A percentile compares a stretch with the other conserved stretches of the same genome.
These are phyloP conservation scores for Cytospora piceicola DNA, from an alignment of 2,329 filamentous ascomycete genomes.

Conservation along the genomic window DNA sequence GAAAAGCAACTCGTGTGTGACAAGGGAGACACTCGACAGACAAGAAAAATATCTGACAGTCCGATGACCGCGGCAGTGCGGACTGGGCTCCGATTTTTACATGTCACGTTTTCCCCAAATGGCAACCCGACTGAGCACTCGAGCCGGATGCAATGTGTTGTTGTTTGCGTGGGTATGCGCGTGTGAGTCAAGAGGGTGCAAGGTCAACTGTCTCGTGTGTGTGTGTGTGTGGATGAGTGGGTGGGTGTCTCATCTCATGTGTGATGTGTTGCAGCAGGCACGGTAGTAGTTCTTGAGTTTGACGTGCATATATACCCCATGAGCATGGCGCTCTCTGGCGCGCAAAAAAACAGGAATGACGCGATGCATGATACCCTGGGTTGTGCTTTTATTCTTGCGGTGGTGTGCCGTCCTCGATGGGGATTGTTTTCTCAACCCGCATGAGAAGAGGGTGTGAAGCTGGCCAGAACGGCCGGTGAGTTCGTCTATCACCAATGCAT, in stretches of 20 bases:
- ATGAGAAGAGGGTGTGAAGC: conserved; percentile 14
- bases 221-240: too few relatives aligned
- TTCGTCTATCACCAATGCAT: conserved; percentile 30
- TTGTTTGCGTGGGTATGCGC: neutral
- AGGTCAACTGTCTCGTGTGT: neutral
- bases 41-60: neutral
- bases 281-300: neutral
- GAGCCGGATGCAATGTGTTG: neutral
- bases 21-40: neutral
- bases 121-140: neutral
- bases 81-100: neutral
- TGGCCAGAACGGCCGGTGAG: conserved; percentile 22
- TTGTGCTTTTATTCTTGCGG: neutral
- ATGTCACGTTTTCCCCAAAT: neutral
- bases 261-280: neutral
- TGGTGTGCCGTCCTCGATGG: neutral
- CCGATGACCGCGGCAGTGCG: neutral
- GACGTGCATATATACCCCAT: conserved; percentile 10
- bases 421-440: neutral
- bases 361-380: neutral
- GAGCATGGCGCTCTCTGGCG: neutral
- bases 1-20: neutral
- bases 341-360: neutral
- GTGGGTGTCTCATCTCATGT: neutral
- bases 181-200: neutral